Conservation (phyloP, 129 eudicot species). For the Lactuca sativa region DNA sequence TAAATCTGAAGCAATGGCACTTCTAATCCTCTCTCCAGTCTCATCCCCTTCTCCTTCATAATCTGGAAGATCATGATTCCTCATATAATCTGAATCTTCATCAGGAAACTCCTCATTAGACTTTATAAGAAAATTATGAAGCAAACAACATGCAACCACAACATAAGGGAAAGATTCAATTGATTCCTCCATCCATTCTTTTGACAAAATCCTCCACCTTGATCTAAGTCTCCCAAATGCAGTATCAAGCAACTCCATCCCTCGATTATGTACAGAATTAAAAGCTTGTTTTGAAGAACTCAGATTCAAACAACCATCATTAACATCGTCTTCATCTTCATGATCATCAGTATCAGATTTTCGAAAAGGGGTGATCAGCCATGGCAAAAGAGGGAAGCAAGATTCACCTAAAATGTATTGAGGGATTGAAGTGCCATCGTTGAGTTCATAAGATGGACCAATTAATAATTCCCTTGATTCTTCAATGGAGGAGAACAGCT, state of each 20-base stretch:
- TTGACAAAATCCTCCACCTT: slow-evolving; percentile 64
- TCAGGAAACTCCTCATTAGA: slow-evolving; percentile 68
- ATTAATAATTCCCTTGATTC: slow-evolving; percentile 56
- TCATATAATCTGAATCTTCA: slow-evolving; percentile 37
- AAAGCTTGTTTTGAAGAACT: slow-evolving; percentile 49
- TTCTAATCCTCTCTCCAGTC: slow-evolving; percentile 57
- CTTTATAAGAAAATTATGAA: slow-evolving; percentile 83
- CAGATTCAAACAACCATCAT: slow-evolving; percentile 35
- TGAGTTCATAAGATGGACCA: slow-evolving; percentile 55
- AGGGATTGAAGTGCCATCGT: slow-evolving; percentile 56
- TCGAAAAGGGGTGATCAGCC: slow-evolving; percentile 72
- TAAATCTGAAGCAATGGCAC: slow-evolving; percentile 69
- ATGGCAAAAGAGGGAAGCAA: slow-evolving; percentile 72
- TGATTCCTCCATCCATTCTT: slow-evolving; percentile 73
- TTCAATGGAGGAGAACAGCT: slow-evolving; percentile 62
- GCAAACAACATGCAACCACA: slow-evolving; percentile 75
- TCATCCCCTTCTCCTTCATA: slow-evolving; percentile 80
- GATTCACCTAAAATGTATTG: slow-evolving; percentile 81
- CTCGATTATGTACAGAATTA: slow-evolving; percentile 61
- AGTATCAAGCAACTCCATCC: slow-evolving; percentile 62
- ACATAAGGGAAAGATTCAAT: slow-evolving; percentile 77
- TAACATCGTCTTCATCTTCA: slow-evolving; percentile 16
- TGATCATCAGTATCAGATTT: slow-evolving; percentile 11
- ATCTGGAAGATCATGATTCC: slow-evolving; percentile 51
- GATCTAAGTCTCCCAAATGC: slow-evolving; percentile 66